phyloP scores from a whole-genome alignment of 2,329 filamentous ascomycete species.

The Aspergillus ochraceoroseus region DNA sequence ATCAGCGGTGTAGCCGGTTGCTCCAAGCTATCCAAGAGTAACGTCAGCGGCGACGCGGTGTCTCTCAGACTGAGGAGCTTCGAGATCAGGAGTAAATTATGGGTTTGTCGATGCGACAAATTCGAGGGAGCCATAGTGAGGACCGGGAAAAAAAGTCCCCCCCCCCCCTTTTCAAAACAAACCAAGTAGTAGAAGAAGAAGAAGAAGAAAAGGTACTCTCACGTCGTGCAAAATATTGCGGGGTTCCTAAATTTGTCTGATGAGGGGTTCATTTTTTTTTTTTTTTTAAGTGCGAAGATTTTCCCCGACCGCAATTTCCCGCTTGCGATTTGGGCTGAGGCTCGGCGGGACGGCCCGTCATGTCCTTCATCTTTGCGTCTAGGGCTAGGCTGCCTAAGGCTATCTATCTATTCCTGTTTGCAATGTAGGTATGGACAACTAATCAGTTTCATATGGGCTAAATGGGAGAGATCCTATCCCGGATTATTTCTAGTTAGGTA shows the following conservation, averaged over 20 bases:
- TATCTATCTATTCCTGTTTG: no score
- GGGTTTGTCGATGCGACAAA: conserved; percentile 65
- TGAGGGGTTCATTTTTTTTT: conserved; percentile 19
- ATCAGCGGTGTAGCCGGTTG: conserved; percentile 68
- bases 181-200: background rate
- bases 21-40: conserved; percentile 79
- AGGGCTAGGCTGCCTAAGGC: no score
- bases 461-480: no score
- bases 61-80: conserved; percentile 75
- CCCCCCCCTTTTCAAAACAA: no score
- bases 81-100: conserved; percentile 77
- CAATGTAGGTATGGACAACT: no score
- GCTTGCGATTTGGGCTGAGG: conserved; percentile 26
- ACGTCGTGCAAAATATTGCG: conserved; percentile 16
- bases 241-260: conserved; percentile 12
- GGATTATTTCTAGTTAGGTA: no score
- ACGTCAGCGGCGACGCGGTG: conserved; percentile 76
- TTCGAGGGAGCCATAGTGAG: conserved; percentile 34
- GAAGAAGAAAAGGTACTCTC: no score
- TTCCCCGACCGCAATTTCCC: conserved; percentile 17
- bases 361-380: conserved; percentile 4
- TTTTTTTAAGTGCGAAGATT: conserved; percentile 33
- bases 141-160: background rate
- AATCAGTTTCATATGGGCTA: no score
- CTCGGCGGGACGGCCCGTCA: conserved; percentile 33